Evolutionary conservation across 495 filamentous ascomycete genomes (phyloP), one percentile per base, ranked within the genome.

Genomic region (Xylona heveae): DNA sequence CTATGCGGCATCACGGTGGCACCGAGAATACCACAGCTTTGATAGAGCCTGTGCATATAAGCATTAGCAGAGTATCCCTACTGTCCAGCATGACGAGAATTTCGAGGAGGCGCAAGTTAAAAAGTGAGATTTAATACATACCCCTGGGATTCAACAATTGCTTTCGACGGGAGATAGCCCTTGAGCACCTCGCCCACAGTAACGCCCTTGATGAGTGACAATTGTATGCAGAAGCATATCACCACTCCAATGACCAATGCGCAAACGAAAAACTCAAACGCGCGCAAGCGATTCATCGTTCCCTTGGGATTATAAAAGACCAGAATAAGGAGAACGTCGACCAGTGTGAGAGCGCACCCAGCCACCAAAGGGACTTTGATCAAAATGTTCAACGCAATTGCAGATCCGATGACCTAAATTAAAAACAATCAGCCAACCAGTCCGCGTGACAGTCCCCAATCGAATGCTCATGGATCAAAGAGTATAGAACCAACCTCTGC

Each of bases 1-100:
- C 73, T 79, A 50, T 93, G 83, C 3, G 83, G 83, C 83, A 93
- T 93, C 15, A 93, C 81, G 2, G 83, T 93, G 10, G 83, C 83
- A 15, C 83, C 83, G 7, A 93, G 64, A 40, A 93, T 93, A 35
- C 82, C 83, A 45, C 83, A 92, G 33, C 79, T 75, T 51, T 88
- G 78, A 53, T 85, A 92, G 9, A 93, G 51, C 19, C 78, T 78
- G 40, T 19, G n/a, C n/a, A n/a, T 6, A 38, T 36, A 13, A 46
- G 31, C 37, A 37, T 19, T 14, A 28, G 30, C 19, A 38, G 22
- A 28, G 23, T 31, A 29, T 33, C 4, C n/a, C n/a, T 15, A 20
- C 18, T 22, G 6, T 30, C 33, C 28, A 10, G n/a, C n/a, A n/a
- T n/a, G n/a, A n/a, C n/a, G n/a, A 39, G 47, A 25, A 45, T 35